phyloP scores from a whole-genome alignment of 2,329 filamentous ascomycete genomes.

The Calonectria naviculata region DNA sequence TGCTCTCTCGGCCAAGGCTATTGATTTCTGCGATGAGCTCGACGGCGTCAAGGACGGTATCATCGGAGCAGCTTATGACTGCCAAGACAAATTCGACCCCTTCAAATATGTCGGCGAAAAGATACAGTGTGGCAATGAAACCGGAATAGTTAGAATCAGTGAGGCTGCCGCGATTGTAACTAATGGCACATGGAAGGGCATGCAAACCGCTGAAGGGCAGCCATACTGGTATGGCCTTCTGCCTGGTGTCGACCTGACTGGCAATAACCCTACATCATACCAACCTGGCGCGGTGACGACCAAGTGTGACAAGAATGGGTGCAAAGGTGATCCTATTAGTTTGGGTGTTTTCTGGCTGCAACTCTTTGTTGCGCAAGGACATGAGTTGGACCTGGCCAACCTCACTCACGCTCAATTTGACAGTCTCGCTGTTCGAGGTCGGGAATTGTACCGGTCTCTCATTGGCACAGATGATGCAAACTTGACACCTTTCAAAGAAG shows the following conservation, averaged over 20 bases:
- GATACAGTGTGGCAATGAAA: background rate
- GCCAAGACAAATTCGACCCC: background rate
- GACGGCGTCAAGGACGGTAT: background rate
- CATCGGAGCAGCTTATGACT: background rate
- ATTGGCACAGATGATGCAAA: background rate
- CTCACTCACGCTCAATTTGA: background rate
- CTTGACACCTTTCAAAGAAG: background rate
- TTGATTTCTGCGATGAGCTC: background rate
- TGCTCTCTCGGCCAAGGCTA: background rate
- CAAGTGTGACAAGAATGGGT: background rate
- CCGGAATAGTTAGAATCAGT: background rate
- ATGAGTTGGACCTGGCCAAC: background rate
- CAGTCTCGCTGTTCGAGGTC: background rate
- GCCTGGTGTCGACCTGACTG: background rate
- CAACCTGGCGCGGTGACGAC: background rate
- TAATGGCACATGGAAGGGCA: slow-evolving; percentile 1
- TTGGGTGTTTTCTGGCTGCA: background rate
- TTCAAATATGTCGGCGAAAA: background rate
- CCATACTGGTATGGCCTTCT: background rate
- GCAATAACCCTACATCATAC: background rate
- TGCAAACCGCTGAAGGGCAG: background rate
- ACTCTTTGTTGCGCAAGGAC: background rate
- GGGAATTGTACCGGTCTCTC: background rate
- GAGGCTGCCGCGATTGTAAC: background rate
- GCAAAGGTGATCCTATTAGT: background rate